Evolutionary conservation across 2,329 filamentous ascomycete species (phyloP).

Genomic region (Calonectria multiphialidica): DNA sequence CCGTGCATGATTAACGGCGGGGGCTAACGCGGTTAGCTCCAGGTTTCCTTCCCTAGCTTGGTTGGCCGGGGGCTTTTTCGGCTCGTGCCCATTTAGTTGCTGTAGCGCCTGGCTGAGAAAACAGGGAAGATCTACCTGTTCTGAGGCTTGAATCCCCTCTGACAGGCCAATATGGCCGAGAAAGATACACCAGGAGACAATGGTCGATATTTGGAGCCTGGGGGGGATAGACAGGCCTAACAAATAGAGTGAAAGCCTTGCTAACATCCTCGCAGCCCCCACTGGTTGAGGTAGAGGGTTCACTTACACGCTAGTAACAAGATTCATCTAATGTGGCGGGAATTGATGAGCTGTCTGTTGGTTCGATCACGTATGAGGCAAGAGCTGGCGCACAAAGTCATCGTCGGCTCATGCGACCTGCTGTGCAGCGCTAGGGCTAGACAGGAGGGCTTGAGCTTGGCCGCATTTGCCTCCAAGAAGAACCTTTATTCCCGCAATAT

Average conservation of each 20-base stretch:
- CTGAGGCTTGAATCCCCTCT: not conserved
- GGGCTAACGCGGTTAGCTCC: not conserved
- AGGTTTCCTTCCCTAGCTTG: not conserved
- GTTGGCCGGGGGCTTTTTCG: not conserved
- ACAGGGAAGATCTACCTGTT: not conserved
- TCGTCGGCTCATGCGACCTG: not conserved
- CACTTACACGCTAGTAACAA: not conserved
- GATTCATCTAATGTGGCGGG: not conserved
- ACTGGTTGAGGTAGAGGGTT: not conserved
- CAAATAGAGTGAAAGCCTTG: not conserved
- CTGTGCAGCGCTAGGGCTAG: not conserved
- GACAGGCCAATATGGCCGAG: too few relatives aligned
- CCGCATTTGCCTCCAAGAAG: conserved; percentile 33
- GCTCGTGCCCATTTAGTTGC: not conserved
- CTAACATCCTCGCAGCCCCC: not conserved
- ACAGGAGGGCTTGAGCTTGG: conserved; percentile 25
- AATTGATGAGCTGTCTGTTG: not conserved
- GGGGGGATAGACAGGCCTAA: not conserved
- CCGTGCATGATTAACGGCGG: not conserved
- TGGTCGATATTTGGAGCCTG: not conserved
- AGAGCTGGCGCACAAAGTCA: not conserved
- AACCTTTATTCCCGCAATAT: not conserved
- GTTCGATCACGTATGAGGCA: not conserved
- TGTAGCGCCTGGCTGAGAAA: not conserved
- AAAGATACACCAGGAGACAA: not conserved